Percentiles rank a stretch among this genome's conserved stretches.
These are phyloP conservation scores for Solanum megistacrolobum DNA, from an alignment of 257 asterid genomes.

Conservation along the genomic window DNA sequence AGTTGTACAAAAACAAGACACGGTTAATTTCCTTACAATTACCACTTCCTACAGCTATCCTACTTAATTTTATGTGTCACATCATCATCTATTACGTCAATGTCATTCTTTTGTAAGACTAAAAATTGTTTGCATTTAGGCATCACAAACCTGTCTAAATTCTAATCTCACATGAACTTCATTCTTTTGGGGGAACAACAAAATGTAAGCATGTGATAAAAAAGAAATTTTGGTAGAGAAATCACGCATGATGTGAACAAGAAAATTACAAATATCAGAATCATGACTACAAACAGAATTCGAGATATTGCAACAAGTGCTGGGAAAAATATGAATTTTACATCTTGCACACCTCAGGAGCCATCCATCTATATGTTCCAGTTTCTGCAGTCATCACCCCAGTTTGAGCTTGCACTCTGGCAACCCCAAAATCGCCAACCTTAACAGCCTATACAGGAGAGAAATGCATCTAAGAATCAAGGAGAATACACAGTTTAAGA, in stretches of 20 bases:
- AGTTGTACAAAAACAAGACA: neutral
- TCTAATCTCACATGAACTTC: no score
- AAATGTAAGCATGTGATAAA: no score
- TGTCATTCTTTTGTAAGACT: no score
- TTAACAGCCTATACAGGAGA: conserved; percentile 55
- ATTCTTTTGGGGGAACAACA: no score
- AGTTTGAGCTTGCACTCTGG: conserved; percentile 75
- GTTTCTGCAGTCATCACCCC: conserved; percentile 99
- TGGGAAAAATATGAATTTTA: neutral
- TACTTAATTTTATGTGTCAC: neutral
- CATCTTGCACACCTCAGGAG: conserved; percentile 69
- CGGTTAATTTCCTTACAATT: neutral
- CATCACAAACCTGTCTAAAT: no score
- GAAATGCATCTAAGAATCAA: neutral
- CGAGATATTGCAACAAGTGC: neutral
- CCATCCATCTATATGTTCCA: conserved; percentile 98
- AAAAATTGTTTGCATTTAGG: no score
- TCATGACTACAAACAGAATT: neutral
- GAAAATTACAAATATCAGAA: neutral
- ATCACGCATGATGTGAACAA: neutral
- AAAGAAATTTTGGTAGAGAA: no score
- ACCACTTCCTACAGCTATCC: neutral
- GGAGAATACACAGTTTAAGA: neutral
- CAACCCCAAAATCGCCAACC: conserved; percentile 97
- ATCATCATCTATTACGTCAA: no score